phyloP scores from a whole-genome alignment of 2,329 filamentous ascomycete species.

The Lachnellula cervina region DNA sequence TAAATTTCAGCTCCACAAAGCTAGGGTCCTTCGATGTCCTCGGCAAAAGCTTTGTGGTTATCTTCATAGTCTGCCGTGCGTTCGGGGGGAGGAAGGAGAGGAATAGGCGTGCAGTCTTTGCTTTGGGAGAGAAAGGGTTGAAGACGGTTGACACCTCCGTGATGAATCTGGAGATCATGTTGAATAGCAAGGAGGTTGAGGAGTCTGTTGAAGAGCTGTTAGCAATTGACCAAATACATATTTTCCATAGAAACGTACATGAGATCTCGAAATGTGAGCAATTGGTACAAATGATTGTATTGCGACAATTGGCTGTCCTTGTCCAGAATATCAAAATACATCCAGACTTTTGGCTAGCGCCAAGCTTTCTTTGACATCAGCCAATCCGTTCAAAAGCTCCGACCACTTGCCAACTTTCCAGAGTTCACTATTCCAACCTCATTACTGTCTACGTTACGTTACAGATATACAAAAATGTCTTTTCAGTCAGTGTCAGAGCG shows the following conservation, averaged over 20 bases:
- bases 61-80: slow-evolving; percentile 70
- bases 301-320: neutral
- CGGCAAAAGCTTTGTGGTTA: slow-evolving; percentile 72
- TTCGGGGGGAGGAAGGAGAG: slow-evolving; percentile 78
- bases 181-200: slow-evolving; percentile 17
- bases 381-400: slow-evolving; percentile 6
- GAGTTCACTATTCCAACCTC: neutral
- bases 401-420: slow-evolving; percentile 10
- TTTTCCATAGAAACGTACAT: neutral
- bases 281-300: neutral
- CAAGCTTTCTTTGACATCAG: slow-evolving; percentile 7
- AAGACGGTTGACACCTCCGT: slow-evolving; percentile 81
- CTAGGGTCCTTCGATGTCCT: slow-evolving; percentile 64
- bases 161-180: slow-evolving; percentile 82
- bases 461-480: slow-evolving; percentile 41
- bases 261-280: neutral
- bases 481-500: slow-evolving; percentile 59
- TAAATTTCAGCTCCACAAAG: slow-evolving; percentile 76
- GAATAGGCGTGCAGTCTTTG: slow-evolving; percentile 82
- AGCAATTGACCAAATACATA: neutral
- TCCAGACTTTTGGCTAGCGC: neutral
- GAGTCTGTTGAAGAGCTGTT: neutral
- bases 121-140: slow-evolving; percentile 80
- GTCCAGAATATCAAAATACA: slow-evolving; percentile 6
- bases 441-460: neutral